Evolutionary conservation across 2,329 filamentous ascomycete species (phyloP).

Genomic region (Botrytis sinoallii): DNA sequence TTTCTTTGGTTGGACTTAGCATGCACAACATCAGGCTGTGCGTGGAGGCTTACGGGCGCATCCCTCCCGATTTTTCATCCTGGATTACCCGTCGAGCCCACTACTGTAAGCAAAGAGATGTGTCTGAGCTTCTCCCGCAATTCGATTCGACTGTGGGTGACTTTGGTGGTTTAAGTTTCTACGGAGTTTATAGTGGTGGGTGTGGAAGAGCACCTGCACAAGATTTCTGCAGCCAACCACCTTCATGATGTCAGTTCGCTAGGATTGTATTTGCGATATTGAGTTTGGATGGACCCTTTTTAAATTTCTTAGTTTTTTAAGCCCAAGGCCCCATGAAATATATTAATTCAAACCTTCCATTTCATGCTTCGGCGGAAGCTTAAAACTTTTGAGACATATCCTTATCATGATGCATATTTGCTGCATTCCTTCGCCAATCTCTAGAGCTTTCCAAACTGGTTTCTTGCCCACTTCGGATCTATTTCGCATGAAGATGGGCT

Average conservation of each 20-base stretch:
- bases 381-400: neutral
- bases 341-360: neutral
- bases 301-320: neutral
- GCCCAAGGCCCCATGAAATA: neutral
- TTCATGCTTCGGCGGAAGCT: neutral
- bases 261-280: neutral
- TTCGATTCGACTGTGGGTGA: neutral
- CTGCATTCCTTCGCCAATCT: conserved; percentile 1
- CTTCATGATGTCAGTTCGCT: neutral
- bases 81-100: conserved; percentile 5
- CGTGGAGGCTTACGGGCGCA: conserved; percentile 1
- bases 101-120: conserved; percentile 9
- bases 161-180: neutral
- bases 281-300: conserved; percentile 4
- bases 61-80: neutral
- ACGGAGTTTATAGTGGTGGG: neutral
- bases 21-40: conserved; percentile 21
- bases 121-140: conserved; percentile 17
- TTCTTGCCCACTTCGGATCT: neutral
- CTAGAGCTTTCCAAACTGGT: neutral
- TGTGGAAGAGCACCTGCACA: neutral
- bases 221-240: conserved; percentile 19
- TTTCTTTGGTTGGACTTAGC: neutral
- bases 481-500: conserved; percentile 2
- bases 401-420: neutral